Base-by-base conservation (phyloP, 2,329 filamentous ascomycete genomes). In the Phyllosticta citribraziliensis region DNA sequence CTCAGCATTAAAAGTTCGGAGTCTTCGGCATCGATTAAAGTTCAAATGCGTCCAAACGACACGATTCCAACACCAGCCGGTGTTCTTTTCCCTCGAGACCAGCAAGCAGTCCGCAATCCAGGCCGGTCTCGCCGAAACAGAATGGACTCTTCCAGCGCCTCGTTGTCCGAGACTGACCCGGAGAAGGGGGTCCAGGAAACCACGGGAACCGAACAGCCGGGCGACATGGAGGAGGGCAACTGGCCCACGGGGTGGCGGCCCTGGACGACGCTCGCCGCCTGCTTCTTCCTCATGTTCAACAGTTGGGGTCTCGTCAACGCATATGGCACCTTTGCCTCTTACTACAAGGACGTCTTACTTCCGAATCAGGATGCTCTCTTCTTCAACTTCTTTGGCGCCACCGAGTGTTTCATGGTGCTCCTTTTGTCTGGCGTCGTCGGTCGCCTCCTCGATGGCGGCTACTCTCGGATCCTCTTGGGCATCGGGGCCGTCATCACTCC, bases 221-320 rank as follows among this genome's bases (percentile, higher is more conserved):
- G 9, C 35, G 40, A 56, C 8, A 22, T 56, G 10, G 17, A 57
- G 2, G 61, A 62, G 17, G 17, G 10, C 5, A 71, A 71, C 55
- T 80, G 78, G 78, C 79, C 78, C 1, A 70, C 63, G 25, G 70
- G 72, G 53, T 78, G 76, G 76, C 69, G 73, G 63, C 73, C 79
- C 14, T 80, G 78, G 62, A 65, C 70, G 6, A 75, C 74, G 58
- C 70, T 79, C 60, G 65, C 78, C 4, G 77, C 75, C 24, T 78
- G 79, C 63, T 80, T 80, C 67, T 73, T 79, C 61, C 75, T 80
- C 60, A 80, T 80, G 79, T 78, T 77, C 68, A 78, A 78, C 65
- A 74, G 72, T 27, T 79, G 77, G 76, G 77, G 77, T 11, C 66
- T 79, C 1, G 76, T 80, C 33, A 80, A 79, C 63, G 75, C 77